Base-by-base conservation (phyloP, 495 filamentous ascomycete genomes). In the Filosporella fistucella region DNA sequence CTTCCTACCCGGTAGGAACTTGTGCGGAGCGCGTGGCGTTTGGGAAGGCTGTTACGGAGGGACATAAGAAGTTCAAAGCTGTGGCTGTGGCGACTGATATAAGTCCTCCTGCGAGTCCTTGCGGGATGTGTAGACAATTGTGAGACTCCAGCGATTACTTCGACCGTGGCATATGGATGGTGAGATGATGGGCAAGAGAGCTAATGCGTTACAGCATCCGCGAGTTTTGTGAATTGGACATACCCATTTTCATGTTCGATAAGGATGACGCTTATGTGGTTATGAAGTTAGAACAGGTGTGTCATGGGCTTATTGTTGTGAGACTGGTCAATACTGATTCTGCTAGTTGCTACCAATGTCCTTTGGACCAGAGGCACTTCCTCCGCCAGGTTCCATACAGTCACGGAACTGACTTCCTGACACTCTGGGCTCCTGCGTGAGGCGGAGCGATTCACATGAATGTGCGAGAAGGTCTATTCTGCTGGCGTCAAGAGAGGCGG, bases 21-120 rank as follows among this genome's bases (percentile, higher is more conserved):
- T 98, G 93, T 62, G 93, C 93, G n/a, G 93, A 97, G 75, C 72
- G 90, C 26, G 85, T 88, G 10, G 87, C 91, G 2, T 67, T 96
- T 52, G 85, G 77, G 2, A 88, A 78, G 43, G 93, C 93, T n/a
- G 74, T 96, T 40, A 72, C 62, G 26, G 72, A 81, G 48, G 88
- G 89, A 2, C 76, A 86, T 43, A 70, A 65, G 11, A 66, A 69
- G 6, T 91, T 96, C 69, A 85, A 80, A 56, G 93, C 91, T 12
- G 62, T 98, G 24, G 91, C 87, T 12, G 90, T 98, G 1, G 77
- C 88, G 5, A 91, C 91, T 8, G 86, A 96, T 66, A 82, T 86
- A 41, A 67, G 60, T 20, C 81, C 81, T 8, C 79, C 82, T n/a
- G 84, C 82, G 18, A 84, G 76, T 48, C 84, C 80, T 9, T 89